Percentiles rank a stretch among this genome's conserved stretches.
These are phyloP conservation scores for Coprinopsis sp. DNA, from an alignment of 768 basidiomycete genomes.

Conservation along the genomic window DNA sequence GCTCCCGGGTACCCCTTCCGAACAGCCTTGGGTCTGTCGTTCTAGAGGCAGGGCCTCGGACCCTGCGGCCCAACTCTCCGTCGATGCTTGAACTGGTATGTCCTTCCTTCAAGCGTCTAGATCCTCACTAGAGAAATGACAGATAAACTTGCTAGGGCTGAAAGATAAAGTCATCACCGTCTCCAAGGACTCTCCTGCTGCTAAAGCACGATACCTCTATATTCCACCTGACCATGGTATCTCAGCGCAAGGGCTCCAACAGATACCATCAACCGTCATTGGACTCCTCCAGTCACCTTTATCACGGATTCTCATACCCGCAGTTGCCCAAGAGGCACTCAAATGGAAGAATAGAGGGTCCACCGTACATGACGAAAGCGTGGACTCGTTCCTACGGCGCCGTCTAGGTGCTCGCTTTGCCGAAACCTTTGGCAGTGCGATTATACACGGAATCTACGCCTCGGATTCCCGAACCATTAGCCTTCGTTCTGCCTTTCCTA, in stretches of 20 bases:
- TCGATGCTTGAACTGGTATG: slow-evolving; percentile 77
- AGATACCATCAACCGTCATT: slow-evolving; percentile 39
- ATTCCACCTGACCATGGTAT: slow-evolving; percentile 30
- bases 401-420: slow-evolving; percentile 74
- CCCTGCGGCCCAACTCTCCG: slow-evolving; percentile 71
- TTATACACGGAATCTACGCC: slow-evolving; percentile 93
- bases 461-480: slow-evolving; percentile 75
- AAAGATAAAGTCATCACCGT: slow-evolving; percentile 59
- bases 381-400: slow-evolving; percentile 72
- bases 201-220: slow-evolving; percentile 71
- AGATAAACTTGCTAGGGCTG: slow-evolving; percentile 78
- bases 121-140: slow-evolving; percentile 9
- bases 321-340: slow-evolving; percentile 58
- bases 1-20: slow-evolving; percentile 45
- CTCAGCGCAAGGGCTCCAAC: slow-evolving; percentile 45
- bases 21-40: slow-evolving; percentile 35
- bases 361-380: slow-evolving; percentile 61
- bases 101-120: not conserved
- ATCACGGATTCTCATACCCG: slow-evolving; percentile 43
- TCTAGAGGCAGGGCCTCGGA: slow-evolving; percentile 85
- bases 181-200: slow-evolving; percentile 62
- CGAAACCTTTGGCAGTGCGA: slow-evolving; percentile 67
- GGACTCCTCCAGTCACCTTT: slow-evolving; percentile 37
- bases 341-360: slow-evolving; percentile 36
- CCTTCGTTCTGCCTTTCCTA: slow-evolving; percentile 72